These are phyloP conservation scores for Endogone sp. DNA, from an alignment of 192 early-diverging fungal genomes.

Conservation along the genomic window DNA sequence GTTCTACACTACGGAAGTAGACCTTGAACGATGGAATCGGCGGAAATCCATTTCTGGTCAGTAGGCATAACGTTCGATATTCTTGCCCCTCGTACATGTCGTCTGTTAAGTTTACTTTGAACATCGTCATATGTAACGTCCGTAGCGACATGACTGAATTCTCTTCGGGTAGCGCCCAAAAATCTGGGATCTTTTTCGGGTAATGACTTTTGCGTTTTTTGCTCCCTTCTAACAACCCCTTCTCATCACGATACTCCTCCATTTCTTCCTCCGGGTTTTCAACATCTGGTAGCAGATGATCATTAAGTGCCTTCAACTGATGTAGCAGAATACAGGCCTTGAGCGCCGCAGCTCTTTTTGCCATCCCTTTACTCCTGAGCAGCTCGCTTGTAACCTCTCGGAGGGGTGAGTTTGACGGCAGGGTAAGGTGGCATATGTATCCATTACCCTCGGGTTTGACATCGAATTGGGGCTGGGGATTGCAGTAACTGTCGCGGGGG, in stretches of 20 bases:
- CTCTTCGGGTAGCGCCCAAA: not conserved
- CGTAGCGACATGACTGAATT: not conserved
- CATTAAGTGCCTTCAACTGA: constrained; percentile 61
- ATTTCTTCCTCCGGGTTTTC: constrained; percentile 14
- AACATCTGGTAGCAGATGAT: constrained; percentile 58
- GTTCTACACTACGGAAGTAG: constrained; percentile 21
- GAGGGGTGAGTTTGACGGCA: constrained; percentile 64
- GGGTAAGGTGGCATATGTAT: constrained; percentile 41
- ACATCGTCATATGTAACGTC: constrained; percentile 23
- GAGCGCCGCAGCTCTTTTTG: constrained; percentile 68
- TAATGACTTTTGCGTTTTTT: not conserved
- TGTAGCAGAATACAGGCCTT: constrained; percentile 71
- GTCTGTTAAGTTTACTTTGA: constrained; percentile 24
- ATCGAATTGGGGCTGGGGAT: constrained; percentile 50
- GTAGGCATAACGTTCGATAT: constrained; percentile 37
- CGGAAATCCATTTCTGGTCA: constrained; percentile 41
- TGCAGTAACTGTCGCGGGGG: constrained; percentile 58
- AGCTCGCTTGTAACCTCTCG: constrained; percentile 45
- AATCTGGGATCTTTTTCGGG: not conserved
- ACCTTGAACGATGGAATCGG: constrained; percentile 22
- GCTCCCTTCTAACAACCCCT: not conserved
- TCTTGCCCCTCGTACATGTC: constrained; percentile 17
- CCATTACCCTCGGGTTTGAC: constrained; percentile 23
- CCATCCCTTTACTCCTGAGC: constrained; percentile 52
- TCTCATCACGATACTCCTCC: constrained; percentile 8